phyloP scores from a whole-genome alignment of 768 basidiomycete species.

The Scleroderma bovista region DNA sequence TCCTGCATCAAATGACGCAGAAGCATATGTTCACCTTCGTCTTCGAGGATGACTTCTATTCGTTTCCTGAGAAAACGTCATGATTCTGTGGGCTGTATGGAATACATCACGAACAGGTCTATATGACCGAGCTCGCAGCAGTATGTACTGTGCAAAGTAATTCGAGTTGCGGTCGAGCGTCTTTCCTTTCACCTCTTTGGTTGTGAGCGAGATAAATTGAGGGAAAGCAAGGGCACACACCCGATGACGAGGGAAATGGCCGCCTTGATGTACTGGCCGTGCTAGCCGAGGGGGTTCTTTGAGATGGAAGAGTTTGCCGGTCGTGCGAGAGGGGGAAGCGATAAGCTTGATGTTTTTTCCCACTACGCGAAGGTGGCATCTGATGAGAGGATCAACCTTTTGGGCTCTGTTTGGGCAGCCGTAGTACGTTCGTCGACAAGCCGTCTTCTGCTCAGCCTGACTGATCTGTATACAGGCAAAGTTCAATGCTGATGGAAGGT shows the following conservation, averaged over 20 bases:
- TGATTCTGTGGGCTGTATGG: too few relatives aligned
- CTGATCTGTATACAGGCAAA: too few relatives aligned
- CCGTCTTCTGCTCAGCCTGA: too few relatives aligned
- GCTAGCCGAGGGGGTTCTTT: too few relatives aligned
- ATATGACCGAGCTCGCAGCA: slow-evolving; percentile 88
- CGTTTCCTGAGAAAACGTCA: slow-evolving; percentile 62
- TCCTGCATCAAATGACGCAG: neutral
- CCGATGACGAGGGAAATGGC: slow-evolving; percentile 76
- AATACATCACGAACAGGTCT: slow-evolving; percentile 66
- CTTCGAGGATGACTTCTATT: slow-evolving; percentile 88
- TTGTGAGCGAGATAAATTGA: neutral
- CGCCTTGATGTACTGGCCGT: slow-evolving; percentile 64
- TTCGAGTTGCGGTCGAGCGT: slow-evolving; percentile 80
- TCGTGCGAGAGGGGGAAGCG: too few relatives aligned
- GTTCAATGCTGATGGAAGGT: too few relatives aligned
- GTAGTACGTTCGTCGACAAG: too few relatives aligned
- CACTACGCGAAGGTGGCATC: too few relatives aligned
- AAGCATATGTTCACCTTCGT: slow-evolving; percentile 74
- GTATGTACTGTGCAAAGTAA: slow-evolving; percentile 80
- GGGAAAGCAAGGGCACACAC: slow-evolving; percentile 31
- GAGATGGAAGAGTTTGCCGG: slow-evolving; percentile 57
- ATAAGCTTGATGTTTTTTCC: too few relatives aligned
- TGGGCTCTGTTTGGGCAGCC: too few relatives aligned
- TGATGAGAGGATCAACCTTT: too few relatives aligned
- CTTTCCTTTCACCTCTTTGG: slow-evolving; percentile 84